Evolutionary conservation across 1,284 basidiomycete species (phyloP).

Genomic region (Microbotryomycetes sp.): DNA sequence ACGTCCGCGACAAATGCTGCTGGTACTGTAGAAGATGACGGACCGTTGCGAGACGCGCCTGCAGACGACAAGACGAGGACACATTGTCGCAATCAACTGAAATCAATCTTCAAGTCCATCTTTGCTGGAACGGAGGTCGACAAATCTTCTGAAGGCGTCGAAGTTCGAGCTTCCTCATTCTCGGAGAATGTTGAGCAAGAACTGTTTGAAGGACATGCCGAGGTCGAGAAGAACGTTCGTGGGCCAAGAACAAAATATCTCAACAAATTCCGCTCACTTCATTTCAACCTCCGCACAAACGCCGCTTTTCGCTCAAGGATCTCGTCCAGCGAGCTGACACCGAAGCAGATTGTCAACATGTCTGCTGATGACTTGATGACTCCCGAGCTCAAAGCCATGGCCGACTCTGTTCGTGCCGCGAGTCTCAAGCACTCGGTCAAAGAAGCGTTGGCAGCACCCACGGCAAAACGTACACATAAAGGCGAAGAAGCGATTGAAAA

Average conservation of each 20-base stretch:
- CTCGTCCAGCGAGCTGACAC: conserved; percentile 56
- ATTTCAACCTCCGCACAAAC: conserved; percentile 38
- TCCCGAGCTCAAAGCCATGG: conserved; percentile 70
- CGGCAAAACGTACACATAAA: conserved; percentile 82
- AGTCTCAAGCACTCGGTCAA: conserved; percentile 74
- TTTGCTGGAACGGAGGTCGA: conserved; percentile 13
- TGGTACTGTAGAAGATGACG: no score
- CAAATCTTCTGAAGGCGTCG: conserved; percentile 5
- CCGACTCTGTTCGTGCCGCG: conserved; percentile 69
- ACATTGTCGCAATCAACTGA: conserved; percentile 25
- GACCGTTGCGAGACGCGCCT: neutral
- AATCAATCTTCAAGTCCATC: conserved; percentile 26
- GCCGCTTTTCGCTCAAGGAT: conserved; percentile 48
- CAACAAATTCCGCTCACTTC: conserved; percentile 36
- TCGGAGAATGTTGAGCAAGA: conserved; percentile 33
- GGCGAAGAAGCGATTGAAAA: conserved; percentile 79
- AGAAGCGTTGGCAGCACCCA: conserved; percentile 59
- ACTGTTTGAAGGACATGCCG: conserved; percentile 31
- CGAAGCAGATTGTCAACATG: conserved; percentile 68
- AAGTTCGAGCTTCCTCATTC: conserved; percentile 19
- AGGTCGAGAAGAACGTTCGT: conserved; percentile 26
- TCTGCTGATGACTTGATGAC: conserved; percentile 76
- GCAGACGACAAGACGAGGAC: conserved; percentile 25
- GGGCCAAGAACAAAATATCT: conserved; percentile 33
- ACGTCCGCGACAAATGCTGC: neutral